Evolutionary conservation across 352 stramenopile species (phyloP), one percentile per base, ranked within the genome.

Genomic region (Globisporangium rhizosaccharum): DNA sequence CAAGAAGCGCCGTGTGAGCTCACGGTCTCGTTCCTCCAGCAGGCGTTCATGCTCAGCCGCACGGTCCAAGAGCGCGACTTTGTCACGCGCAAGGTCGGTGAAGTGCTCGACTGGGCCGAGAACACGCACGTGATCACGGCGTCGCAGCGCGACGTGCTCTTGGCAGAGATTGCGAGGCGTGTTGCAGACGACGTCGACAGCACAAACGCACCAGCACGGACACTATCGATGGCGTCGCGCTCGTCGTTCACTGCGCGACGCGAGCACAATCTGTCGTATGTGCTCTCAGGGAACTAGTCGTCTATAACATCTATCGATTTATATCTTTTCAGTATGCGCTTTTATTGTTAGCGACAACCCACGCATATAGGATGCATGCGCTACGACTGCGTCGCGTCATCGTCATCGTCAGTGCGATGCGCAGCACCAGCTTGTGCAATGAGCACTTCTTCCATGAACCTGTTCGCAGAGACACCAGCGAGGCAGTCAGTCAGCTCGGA

Each of bases 71-170:
- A 94, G 61, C 75, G 80, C 18, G 84, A 92, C 56, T 75, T 88
- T 33, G 82, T 94, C 52, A 90, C 82, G 37, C 82, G 84, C 12
- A 82, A 88, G 51, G 80, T 94, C 25, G 81, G 79, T 20, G 80
- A 94, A 62, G 84, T 92, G 26, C 66, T 94, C n/a, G 82, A 92
- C 61, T 92, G 82, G 84, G 84, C 84, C 10, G 84, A 90, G 51
- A 77, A 85, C 56, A 82, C 78, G 18, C 75, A 80, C 33, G 75
- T 92, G 25, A 90, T 94, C 57, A 73, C 76, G 7, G 83, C 78
- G 44, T 61, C 58, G 20, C 84, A 94, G 65, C 82, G 77, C 7
- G 84, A 94, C 45, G 65, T 94, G 33, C 53, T 94, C 14, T 61
- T 92, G 2, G 71, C 71, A 0, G 84, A 94, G 57, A 90, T 94